phyloP scores from a whole-genome alignment of 495 filamentous ascomycete genomes.

The Penicillium odoratum region DNA sequence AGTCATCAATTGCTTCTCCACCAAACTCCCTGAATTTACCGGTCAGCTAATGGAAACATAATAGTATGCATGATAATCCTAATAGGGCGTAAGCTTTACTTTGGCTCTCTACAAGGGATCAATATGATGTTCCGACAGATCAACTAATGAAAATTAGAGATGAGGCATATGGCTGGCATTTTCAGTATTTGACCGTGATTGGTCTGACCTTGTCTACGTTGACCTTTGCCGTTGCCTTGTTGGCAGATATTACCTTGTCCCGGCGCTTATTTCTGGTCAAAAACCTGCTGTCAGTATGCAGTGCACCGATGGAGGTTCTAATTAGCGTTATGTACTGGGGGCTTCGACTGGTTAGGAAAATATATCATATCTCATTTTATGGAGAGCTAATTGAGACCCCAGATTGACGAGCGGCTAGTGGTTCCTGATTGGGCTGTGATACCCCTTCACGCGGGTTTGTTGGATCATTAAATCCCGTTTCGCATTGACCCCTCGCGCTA shows the following conservation, averaged over 20 bases:
- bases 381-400: conserved; percentile 12
- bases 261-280: conserved; percentile 67
- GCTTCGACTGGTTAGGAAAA: conserved; percentile 46
- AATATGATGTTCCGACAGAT: conserved; percentile 25
- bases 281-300: conserved; percentile 69
- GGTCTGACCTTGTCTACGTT: conserved; percentile 67
- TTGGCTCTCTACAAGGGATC: not conserved
- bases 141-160: conserved; percentile 46
- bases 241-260: conserved; percentile 73
- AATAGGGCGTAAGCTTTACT: conserved; percentile 43
- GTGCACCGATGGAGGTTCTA: conserved; percentile 76
- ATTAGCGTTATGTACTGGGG: conserved; percentile 88
- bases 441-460: conserved; percentile 44
- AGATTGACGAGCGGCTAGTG: conserved; percentile 67
- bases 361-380: not conserved
- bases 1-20: not conserved
- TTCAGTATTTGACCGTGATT: conserved; percentile 83
- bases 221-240: conserved; percentile 68
- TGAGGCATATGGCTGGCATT: conserved; percentile 77
- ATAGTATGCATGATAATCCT: conserved; percentile 48
- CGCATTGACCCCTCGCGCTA: conserved; percentile 2
- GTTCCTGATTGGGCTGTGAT: conserved; percentile 51
- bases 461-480: not conserved
- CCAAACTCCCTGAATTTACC: not conserved
- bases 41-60: conserved; percentile 7